Evolutionary conservation across 2,329 filamentous ascomycete genomes (phyloP).

Genomic region (Coniella vitis): DNA sequence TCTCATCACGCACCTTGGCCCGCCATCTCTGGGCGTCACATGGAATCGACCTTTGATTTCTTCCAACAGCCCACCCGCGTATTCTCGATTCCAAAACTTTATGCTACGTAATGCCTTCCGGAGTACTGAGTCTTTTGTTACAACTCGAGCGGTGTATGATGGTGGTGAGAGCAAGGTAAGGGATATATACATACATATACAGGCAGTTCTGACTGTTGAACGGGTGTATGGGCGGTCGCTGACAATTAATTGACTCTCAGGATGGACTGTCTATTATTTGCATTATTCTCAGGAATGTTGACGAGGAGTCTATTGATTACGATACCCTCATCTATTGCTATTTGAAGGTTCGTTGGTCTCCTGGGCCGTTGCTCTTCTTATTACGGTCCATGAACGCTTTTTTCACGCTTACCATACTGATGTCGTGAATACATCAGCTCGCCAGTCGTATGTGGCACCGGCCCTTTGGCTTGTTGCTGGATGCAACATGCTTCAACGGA

Average conservation of each 20-base stretch:
- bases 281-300: slow-evolving; percentile 61
- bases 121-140: slow-evolving; percentile 57
- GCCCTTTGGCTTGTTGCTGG: slow-evolving; percentile 60
- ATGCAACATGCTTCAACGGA: slow-evolving; percentile 65
- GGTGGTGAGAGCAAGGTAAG: slow-evolving; percentile 62
- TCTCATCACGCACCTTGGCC: slow-evolving; percentile 59
- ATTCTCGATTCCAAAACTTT: slow-evolving; percentile 65
- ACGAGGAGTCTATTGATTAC: slow-evolving; percentile 57
- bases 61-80: slow-evolving; percentile 54
- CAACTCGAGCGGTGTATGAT: slow-evolving; percentile 61
- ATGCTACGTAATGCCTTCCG: slow-evolving; percentile 64
- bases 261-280: slow-evolving; percentile 64
- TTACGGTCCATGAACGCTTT: no score
- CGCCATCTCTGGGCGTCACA: slow-evolving; percentile 60
- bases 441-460: slow-evolving; percentile 64
- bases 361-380: no score
- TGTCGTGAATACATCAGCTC: slow-evolving; percentile 36
- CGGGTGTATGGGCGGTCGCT: not conserved
- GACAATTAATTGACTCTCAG: slow-evolving; percentile 24
- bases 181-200: not conserved
- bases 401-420: no score
- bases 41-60: slow-evolving; percentile 64
- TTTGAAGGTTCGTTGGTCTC: slow-evolving; percentile 45
- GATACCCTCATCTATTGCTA: slow-evolving; percentile 62
- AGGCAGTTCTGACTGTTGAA: no score